Conservation (phyloP, 495 filamentous ascomycete species). For the Xylaria flabelliformis region DNA sequence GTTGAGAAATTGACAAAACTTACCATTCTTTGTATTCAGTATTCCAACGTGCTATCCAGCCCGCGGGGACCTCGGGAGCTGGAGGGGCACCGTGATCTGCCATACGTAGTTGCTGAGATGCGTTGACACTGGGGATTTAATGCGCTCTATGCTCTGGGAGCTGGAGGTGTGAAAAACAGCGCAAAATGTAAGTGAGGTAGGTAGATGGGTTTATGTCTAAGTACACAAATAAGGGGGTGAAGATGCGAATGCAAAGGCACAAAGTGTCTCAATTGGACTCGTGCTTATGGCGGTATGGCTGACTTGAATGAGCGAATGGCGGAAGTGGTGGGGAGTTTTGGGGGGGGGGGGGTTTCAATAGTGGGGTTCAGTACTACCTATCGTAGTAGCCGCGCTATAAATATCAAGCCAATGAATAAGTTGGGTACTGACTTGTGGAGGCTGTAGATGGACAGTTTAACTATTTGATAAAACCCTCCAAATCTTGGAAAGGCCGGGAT, state of each 20-base stretch:
- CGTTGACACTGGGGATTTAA: background rate
- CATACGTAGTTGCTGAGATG: conserved; percentile 46
- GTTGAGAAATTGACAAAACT: conserved; percentile 30
- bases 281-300: conserved; percentile 5
- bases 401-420: conserved; percentile 19
- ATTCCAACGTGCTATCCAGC: conserved; percentile 84
- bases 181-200: background rate
- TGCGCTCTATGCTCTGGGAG: conserved; percentile 7
- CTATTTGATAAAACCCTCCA: background rate
- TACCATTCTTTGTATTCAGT: conserved; percentile 80
- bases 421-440: background rate
- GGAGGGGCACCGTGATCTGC: conserved; percentile 79
- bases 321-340: conserved; percentile 4
- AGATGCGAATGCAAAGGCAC: background rate
- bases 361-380: background rate
- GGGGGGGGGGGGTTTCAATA: background rate
- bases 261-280: background rate
- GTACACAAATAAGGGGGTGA: background rate
- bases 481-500: background rate
- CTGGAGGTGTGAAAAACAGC: background rate
- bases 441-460: background rate
- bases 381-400: conserved; percentile 14
- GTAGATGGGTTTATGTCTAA: background rate
- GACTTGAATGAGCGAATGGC: background rate
- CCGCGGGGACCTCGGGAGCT: conserved; percentile 84